phyloP scores from a whole-genome alignment of 2,329 filamentous ascomycete species.

The Colletotrichum sp. region DNA sequence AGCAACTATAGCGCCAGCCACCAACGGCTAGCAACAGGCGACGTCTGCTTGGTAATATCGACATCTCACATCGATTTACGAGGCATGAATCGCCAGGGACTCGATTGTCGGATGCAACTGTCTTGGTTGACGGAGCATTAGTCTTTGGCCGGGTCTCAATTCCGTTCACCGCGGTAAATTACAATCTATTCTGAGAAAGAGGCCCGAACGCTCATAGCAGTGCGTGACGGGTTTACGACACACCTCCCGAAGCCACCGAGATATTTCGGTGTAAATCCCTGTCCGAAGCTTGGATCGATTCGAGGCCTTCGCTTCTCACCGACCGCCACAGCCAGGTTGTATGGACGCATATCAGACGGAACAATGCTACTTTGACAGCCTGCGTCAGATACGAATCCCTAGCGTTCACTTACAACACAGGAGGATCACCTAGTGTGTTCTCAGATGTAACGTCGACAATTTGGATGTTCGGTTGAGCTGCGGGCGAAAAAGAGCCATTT shows the following conservation, averaged over 20 bases:
- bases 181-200: neutral
- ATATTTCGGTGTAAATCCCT: conserved; percentile 12
- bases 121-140: neutral
- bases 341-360: conserved; percentile 5
- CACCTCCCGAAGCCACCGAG: neutral
- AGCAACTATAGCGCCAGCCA: neutral
- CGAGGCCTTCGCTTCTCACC: neutral
- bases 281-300: neutral
- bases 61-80: neutral
- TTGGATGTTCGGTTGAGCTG: neutral
- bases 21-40: neutral
- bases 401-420: neutral
- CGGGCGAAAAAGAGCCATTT: neutral
- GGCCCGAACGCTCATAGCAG: neutral
- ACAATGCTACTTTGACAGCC: neutral
- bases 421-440: neutral
- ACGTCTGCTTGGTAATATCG: neutral
- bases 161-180: neutral
- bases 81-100: neutral
- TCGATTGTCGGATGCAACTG: neutral
- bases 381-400: conserved; percentile 2
- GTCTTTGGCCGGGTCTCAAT: neutral
- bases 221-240: neutral
- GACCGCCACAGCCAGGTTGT: neutral
- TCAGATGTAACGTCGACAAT: neutral